Percentiles rank a stretch among this genome's conserved stretches.
phyloP scores from a whole-genome alignment of 805 yeast genomes.

The Brettanomyces custersianus region DNA sequence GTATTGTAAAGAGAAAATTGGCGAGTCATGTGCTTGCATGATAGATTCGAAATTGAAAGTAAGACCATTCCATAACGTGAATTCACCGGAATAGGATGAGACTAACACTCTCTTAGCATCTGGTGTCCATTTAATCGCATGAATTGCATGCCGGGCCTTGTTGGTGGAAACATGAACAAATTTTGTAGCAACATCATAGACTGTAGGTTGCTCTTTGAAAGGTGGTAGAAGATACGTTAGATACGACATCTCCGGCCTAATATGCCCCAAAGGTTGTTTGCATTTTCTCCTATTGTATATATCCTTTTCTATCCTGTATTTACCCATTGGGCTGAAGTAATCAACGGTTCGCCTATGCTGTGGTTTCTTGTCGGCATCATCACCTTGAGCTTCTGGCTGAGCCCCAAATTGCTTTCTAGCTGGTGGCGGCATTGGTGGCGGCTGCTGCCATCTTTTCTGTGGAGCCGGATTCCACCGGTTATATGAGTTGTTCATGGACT shows the following conservation, averaged over 20 bases:
- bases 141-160: constrained; percentile 85
- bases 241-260: constrained; percentile 64
- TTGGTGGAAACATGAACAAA: constrained; percentile 88
- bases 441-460: neutral
- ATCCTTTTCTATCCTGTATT: constrained; percentile 45
- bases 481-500: constrained; percentile 3
- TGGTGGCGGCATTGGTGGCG: neutral
- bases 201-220: constrained; percentile 34
- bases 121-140: constrained; percentile 92
- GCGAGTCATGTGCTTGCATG: constrained; percentile 96
- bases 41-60: constrained; percentile 93
- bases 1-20: constrained; percentile 71
- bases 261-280: constrained; percentile 33
- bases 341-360: constrained; percentile 62
- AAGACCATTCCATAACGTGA: constrained; percentile 94
- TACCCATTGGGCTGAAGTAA: constrained; percentile 65
- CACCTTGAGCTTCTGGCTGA: constrained; percentile 9
- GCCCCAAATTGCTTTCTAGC: neutral
- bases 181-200: constrained; percentile 62
- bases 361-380: constrained; percentile 9
- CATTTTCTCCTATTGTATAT: constrained; percentile 30
- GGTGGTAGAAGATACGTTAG: constrained; percentile 61
- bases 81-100: constrained; percentile 89
- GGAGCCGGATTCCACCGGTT: constrained; percentile 5
- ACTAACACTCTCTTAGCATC: constrained; percentile 88